Conservation (phyloP, 2,329 filamentous ascomycete species). For the Diplodia sapinea region DNA sequence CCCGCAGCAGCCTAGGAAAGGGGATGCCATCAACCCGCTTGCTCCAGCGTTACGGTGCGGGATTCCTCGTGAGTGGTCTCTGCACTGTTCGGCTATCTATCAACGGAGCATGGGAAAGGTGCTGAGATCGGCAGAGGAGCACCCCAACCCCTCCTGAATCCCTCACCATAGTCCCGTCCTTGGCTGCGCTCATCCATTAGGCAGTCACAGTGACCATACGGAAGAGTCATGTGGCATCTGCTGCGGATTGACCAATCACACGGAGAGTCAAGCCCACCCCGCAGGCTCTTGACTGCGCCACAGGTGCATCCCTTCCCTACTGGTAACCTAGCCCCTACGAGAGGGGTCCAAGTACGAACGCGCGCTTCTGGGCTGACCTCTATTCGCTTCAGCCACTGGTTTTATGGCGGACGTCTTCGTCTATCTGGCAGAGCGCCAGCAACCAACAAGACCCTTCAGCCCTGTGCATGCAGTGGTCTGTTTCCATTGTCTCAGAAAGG, state of each 20-base stretch:
- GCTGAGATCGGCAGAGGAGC: not conserved
- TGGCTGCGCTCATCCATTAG: slow-evolving; percentile 14
- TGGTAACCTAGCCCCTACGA: not conserved
- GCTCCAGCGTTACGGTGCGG: not conserved
- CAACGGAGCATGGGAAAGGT: not conserved
- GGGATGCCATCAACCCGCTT: not conserved
- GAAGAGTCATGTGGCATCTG: slow-evolving; percentile 4
- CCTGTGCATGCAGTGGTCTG: slow-evolving; percentile 12
- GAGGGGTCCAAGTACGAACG: not conserved
- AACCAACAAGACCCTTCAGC: not conserved
- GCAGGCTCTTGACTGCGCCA: slow-evolving; percentile 4
- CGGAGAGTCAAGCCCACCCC: not conserved
- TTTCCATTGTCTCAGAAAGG: slow-evolving; percentile 24
- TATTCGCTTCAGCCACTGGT: not conserved
- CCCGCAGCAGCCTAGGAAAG: slow-evolving; percentile 13
- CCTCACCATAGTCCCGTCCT: not conserved
- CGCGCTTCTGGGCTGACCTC: not conserved
- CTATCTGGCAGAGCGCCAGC: not conserved
- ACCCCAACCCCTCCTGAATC: slow-evolving; percentile 5
- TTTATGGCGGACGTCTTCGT: not conserved
- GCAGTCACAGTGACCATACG: slow-evolving; percentile 2
- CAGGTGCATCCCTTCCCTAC: not conserved
- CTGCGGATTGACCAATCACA: slow-evolving; percentile 3
- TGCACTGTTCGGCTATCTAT: not conserved
- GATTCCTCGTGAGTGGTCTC: not conserved